A percentile compares a stretch with the other conserved stretches of the same genome.
These are phyloP conservation scores for Babesia ovis DNA, from an alignment of 169 alveolate species.

Conservation along the genomic window DNA sequence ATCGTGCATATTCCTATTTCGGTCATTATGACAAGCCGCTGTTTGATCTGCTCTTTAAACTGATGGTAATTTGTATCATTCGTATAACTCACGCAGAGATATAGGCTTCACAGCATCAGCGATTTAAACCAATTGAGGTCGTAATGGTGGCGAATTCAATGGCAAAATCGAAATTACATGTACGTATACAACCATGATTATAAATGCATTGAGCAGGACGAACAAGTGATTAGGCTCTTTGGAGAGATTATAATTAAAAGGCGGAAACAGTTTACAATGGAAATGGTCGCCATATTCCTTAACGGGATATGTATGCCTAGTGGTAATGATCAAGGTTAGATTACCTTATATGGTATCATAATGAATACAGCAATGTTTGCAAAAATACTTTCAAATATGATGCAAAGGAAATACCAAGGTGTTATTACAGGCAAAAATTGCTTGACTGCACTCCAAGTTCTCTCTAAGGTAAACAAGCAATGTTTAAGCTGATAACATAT, in stretches of 20 bases:
- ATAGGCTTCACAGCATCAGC: not conserved
- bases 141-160: conserved; percentile 54
- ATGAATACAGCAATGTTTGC: conserved; percentile 14
- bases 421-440: conserved; percentile 4
- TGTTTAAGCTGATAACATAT: too few relatives aligned
- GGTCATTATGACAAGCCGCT: conserved; percentile 28
- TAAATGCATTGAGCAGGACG: conserved; percentile 19
- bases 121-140: conserved; percentile 37
- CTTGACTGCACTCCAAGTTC: conserved; percentile 24
- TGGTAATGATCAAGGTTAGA: conserved; percentile 15
- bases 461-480: conserved; percentile 19
- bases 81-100: too few relatives aligned
- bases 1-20: conserved; percentile 37
- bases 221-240: conserved; percentile 8
- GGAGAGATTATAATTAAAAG: conserved; percentile 5
- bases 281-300: conserved; percentile 19
- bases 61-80: conserved; percentile 22
- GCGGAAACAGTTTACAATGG: conserved; percentile 15
- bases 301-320: conserved; percentile 14
- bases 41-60: conserved; percentile 25
- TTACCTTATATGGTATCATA: not conserved
- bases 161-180: conserved; percentile 55
- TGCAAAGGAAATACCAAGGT: not conserved
- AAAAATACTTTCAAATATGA: not conserved
- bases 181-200: conserved; percentile 4